phyloP scores from a whole-genome alignment of 2,329 filamentous ascomycete genomes.

The Venturia asperata region DNA sequence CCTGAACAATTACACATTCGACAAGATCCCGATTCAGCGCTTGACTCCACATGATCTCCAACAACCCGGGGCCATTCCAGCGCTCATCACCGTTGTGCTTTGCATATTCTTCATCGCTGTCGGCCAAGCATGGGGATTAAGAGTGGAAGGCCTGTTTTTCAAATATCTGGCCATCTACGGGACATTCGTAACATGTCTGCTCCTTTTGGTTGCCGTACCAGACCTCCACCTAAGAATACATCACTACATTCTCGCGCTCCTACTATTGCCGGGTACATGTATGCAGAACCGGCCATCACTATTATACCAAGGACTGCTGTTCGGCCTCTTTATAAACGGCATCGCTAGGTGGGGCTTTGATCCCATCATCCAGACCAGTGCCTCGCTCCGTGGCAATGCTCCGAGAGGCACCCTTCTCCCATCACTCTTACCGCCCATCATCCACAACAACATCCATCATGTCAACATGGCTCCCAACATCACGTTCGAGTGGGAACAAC shows the following conservation, averaged over 20 bases:
- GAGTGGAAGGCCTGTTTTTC: slow-evolving; percentile 72
- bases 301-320: slow-evolving; percentile 79
- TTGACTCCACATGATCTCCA: slow-evolving; percentile 85
- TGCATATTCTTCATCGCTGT: slow-evolving; percentile 60
- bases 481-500: slow-evolving; percentile 52
- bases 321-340: slow-evolving; percentile 91
- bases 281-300: slow-evolving; percentile 81
- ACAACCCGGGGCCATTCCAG: slow-evolving; percentile 81
- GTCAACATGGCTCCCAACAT: slow-evolving; percentile 44
- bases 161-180: slow-evolving; percentile 72
- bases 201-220: slow-evolving; percentile 65
- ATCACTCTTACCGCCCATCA: slow-evolving; percentile 32
- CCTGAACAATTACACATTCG: slow-evolving; percentile 90
- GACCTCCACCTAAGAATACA: slow-evolving; percentile 80
- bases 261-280: slow-evolving; percentile 79
- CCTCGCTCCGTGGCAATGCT: slow-evolving; percentile 53
- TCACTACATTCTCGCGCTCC: slow-evolving; percentile 83
- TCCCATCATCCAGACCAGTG: slow-evolving; percentile 74
- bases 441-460: slow-evolving; percentile 39
- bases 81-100: slow-evolving; percentile 70
- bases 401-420: slow-evolving; percentile 55
- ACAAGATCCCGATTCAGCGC: slow-evolving; percentile 85
- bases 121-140: slow-evolving; percentile 77
- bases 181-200: slow-evolving; percentile 57
- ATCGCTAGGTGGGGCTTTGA: slow-evolving; percentile 93